phyloP scores from a whole-genome alignment of 1,284 basidiomycete species.

The Fistulina hepatica region DNA sequence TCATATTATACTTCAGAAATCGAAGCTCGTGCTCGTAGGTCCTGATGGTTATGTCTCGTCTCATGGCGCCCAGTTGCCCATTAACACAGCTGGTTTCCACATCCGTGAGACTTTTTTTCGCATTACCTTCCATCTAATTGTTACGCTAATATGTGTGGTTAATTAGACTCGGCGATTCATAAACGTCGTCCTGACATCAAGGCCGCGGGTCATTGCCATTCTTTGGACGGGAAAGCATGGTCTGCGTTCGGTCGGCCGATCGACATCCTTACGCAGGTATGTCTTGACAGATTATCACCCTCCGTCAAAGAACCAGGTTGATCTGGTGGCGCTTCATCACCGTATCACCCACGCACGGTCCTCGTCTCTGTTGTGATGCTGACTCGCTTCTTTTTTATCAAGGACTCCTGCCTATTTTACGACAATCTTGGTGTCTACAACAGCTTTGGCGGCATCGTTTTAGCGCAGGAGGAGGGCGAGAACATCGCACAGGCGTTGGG shows the following conservation, averaged over 20 bases:
- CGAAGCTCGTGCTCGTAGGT: slow-evolving; percentile 22
- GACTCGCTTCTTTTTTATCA: slow-evolving; percentile 1
- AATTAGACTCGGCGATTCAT: slow-evolving; percentile 38
- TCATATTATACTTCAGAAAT: slow-evolving; percentile 14
- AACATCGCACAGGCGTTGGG: slow-evolving; percentile 46
- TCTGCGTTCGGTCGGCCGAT: slow-evolving; percentile 45
- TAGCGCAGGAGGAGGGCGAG: slow-evolving; percentile 44
- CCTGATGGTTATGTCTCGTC: slow-evolving; percentile 20
- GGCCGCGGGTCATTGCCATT: slow-evolving; percentile 57
- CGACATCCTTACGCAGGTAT: slow-evolving; percentile 42
- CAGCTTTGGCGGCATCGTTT: slow-evolving; percentile 47
- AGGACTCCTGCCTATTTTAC: slow-evolving; percentile 1
- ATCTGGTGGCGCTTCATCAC: no score
- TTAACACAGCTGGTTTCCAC: slow-evolving; percentile 21
- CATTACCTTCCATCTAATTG: background rate
- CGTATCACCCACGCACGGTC: slow-evolving; percentile 37
- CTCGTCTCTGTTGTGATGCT: no score
- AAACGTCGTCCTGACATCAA: slow-evolving; percentile 49
- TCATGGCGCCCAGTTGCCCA: slow-evolving; percentile 21
- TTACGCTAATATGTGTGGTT: background rate
- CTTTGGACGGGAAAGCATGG: slow-evolving; percentile 52
- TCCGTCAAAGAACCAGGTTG: no score
- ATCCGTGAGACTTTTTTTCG: no score
- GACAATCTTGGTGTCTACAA: slow-evolving; percentile 29
- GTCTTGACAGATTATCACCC: no score